phyloP scores from a whole-genome alignment of 768 basidiomycete species.

The Candolleomyces aberdarensis region DNA sequence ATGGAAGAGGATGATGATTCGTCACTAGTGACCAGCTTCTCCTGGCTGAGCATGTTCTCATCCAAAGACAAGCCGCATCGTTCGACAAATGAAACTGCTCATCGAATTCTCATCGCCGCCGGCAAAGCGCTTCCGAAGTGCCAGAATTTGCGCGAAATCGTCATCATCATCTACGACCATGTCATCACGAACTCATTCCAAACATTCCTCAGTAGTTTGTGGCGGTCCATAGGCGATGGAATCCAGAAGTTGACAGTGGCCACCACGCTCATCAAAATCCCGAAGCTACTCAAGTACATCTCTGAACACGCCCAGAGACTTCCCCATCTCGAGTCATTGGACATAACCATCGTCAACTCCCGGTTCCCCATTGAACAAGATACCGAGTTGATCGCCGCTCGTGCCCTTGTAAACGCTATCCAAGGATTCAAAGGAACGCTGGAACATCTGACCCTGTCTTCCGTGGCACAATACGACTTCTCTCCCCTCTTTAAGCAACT shows the following conservation, averaged over 20 bases:
- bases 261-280: constrained; percentile 19
- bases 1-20: neutral
- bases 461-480: constrained; percentile 4
- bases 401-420: neutral
- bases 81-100: neutral
- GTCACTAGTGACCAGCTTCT: neutral
- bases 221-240: constrained; percentile 18
- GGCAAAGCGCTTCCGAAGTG: constrained; percentile 13
- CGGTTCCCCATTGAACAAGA: neutral
- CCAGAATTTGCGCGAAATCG: constrained; percentile 19
- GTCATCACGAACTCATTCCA: constrained; percentile 16
- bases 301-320: constrained; percentile 6
- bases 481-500: constrained; percentile 2
- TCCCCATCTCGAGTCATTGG: constrained; percentile 12
- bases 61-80: neutral
- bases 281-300: constrained; percentile 14
- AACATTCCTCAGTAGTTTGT: constrained; percentile 16
- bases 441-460: neutral
- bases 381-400: neutral
- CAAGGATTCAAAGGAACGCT: neutral
- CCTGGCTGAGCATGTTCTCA: neutral
- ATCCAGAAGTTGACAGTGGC: constrained; percentile 20
- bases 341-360: constrained; percentile 10
- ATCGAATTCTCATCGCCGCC: constrained; percentile 13
- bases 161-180: constrained; percentile 23